Base-by-base conservation (phyloP, 2,329 filamentous ascomycete species). In the Aspergillus luchuensis region DNA sequence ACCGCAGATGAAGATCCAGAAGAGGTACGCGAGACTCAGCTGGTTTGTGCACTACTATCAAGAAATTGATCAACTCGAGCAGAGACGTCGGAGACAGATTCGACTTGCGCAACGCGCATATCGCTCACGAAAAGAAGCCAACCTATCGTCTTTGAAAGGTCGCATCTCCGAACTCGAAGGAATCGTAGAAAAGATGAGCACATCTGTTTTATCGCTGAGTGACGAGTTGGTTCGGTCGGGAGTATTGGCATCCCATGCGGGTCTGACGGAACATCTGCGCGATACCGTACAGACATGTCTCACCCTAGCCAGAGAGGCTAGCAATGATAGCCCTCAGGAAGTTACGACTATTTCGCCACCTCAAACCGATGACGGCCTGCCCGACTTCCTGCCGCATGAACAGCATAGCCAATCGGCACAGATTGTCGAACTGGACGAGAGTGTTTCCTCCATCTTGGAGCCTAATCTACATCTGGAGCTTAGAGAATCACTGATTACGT, bases 101-200 rank as follows among this genome's bases (percentile, higher is more conserved):
- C 67, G 69, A 36, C 59, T 69, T 39, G 69, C 67, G 15, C 69
- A 71, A 61, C 66, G 67, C 5, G 69, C 69, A 3, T 71, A 70
- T 59, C 67, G 69, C 17, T 70, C 67, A 15, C 67, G 69, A 25
- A 69, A 70, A 45, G 67, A 71, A 57, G 67, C 64, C 4, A 64
- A 57, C 33, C 54, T 67, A 10, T 60, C 63, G n/a, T 57, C 58
- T 10, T 60, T 68, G 11, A 67, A 63, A 21, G 59, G 48, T 25
- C 69, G 67, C 17, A 67, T 71, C 21, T 56, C 58, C 1, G 48
- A 64, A 47, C 33, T 71, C 23, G 69, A 71, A 41, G 38, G 54
- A 1, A 55, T 67, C 0, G 54, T 71, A 3, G 66, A 70, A 56
- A 63, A 65, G 11, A 71, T 71, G 64, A 66, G 67, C 25, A 59